Conservation (phyloP, 2,329 filamentous ascomycete genomes). For the Emergomyces pasteurianus region DNA sequence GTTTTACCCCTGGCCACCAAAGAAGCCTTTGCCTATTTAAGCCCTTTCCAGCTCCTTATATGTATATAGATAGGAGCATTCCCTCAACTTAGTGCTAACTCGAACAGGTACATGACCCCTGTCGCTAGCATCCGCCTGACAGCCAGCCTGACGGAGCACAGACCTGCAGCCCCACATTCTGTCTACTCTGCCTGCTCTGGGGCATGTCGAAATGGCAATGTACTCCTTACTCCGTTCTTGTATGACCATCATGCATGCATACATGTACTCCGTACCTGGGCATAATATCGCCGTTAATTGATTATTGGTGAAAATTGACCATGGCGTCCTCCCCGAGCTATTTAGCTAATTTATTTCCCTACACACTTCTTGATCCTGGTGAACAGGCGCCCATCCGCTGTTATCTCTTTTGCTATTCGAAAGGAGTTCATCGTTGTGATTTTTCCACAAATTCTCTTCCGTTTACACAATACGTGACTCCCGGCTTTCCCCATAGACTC, state of each 20-base stretch:
- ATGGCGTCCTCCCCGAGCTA: no score
- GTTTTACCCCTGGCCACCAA: no score
- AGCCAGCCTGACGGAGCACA: background rate
- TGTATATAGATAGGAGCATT: no score
- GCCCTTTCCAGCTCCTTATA: no score
- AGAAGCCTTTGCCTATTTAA: no score
- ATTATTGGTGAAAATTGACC: no score
- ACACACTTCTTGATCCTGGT: background rate
- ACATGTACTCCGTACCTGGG: no score
- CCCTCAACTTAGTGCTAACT: background rate
- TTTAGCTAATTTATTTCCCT: background rate
- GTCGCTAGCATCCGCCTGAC: background rate
- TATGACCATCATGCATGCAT: no score
- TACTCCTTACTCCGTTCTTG: no score
- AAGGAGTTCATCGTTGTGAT: background rate
- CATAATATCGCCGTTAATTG: no score
- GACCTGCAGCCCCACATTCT: background rate
- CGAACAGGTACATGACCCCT: background rate
- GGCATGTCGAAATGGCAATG: background rate
- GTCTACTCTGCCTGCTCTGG: background rate
- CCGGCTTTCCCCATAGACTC: background rate
- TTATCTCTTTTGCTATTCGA: background rate
- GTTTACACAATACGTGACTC: background rate
- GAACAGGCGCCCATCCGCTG: background rate
- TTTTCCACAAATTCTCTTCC: background rate